Conservation (phyloP, 495 filamentous ascomycete species). For the Massariosphaeria phaeospora region DNA sequence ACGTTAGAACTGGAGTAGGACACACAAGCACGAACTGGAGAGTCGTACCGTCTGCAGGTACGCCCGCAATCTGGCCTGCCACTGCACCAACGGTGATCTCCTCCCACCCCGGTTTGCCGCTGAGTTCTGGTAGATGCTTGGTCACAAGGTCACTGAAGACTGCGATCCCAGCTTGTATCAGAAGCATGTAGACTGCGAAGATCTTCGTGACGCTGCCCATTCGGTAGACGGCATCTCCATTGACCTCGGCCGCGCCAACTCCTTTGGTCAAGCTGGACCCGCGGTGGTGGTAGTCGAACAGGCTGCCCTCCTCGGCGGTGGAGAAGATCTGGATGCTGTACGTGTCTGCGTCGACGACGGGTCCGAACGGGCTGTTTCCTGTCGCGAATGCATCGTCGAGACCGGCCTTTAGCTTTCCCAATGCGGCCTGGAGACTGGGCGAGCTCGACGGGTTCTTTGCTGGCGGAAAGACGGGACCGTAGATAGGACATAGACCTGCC, state of each 20-base stretch:
- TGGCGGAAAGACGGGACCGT: conserved; percentile 4
- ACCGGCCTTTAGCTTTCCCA: background rate
- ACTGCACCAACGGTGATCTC: conserved; percentile 45
- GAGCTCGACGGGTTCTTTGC: conserved; percentile 3
- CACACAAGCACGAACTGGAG: too few relatives aligned
- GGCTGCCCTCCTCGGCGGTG: conserved; percentile 4
- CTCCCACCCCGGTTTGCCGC: conserved; percentile 15
- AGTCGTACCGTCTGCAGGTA: conserved; percentile 36
- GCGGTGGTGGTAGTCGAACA: conserved; percentile 35
- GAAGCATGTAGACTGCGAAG: conserved; percentile 45
- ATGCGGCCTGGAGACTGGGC: background rate
- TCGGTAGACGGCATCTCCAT: conserved; percentile 45
- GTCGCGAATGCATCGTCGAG: background rate
- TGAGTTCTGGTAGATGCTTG: conserved; percentile 54
- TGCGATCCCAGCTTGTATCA: conserved; percentile 44
- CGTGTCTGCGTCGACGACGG: background rate
- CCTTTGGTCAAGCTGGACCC: conserved; percentile 18
- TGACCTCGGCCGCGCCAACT: conserved; percentile 40
- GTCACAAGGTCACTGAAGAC: conserved; percentile 46
- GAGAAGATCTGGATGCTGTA: conserved; percentile 18
- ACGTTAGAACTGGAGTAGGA: too few relatives aligned
- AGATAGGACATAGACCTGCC: conserved; percentile 6
- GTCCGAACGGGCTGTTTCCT: conserved; percentile 1
- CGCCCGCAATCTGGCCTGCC: conserved; percentile 42
- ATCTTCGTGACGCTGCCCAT: conserved; percentile 51